Conservation (phyloP, 371 early-diverging fungal species). For the Entomophthora muscae region DNA sequence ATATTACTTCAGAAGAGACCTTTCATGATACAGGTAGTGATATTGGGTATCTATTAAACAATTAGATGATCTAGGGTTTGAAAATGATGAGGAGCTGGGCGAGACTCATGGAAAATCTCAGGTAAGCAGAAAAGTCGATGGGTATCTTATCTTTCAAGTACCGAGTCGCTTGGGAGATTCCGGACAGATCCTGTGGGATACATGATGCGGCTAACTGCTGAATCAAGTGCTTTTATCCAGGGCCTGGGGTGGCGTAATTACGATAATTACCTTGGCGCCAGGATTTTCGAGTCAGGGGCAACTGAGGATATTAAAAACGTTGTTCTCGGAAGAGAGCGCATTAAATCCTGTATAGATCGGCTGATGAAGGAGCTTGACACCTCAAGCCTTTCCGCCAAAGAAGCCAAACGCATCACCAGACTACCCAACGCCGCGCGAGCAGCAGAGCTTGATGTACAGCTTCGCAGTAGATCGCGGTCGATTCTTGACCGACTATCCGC, state of each 20-base stretch:
- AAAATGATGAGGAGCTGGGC: background rate
- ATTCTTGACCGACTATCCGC: conserved; percentile 51
- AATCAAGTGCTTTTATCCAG: conserved; percentile 10
- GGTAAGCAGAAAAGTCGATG: background rate
- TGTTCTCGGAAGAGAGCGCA: conserved; percentile 27
- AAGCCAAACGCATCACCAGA: conserved; percentile 15
- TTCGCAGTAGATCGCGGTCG: conserved; percentile 29
- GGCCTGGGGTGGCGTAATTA: conserved; percentile 63
- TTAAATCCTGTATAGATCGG: conserved; percentile 13
- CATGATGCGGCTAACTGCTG: conserved; percentile 46
- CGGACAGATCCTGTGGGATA: conserved; percentile 61
- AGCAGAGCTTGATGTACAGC: conserved; percentile 24
- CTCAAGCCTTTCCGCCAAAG: background rate
- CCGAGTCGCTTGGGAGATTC: conserved; percentile 24
- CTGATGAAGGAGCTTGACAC: background rate
- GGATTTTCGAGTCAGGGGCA: conserved; percentile 49
- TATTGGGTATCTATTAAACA: no score
- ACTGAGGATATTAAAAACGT: conserved; percentile 32
- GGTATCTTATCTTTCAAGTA: background rate
- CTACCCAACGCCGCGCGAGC: conserved; percentile 17
- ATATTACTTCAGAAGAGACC: no score
- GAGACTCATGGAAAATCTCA: background rate
- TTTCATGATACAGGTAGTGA: no score
- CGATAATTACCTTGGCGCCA: conserved; percentile 53
- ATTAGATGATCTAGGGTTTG: no score